Evolutionary conservation across 495 filamentous ascomycete species (phyloP), one percentile per base, ranked within the genome.

Genomic region (Daldinia decipiens): DNA sequence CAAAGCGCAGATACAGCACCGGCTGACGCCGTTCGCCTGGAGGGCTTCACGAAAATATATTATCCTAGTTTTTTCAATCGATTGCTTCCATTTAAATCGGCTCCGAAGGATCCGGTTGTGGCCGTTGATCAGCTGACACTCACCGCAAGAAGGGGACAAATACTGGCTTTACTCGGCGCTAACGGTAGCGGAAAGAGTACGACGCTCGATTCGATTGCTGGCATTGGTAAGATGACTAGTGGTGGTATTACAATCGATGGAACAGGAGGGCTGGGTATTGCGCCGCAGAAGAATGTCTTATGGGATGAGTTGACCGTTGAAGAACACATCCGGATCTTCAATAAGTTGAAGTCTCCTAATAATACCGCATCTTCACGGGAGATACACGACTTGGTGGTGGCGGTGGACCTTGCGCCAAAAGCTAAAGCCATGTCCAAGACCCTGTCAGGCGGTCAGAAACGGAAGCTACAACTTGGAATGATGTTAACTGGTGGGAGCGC

Each of bases 391-490:
- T 82, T 97, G 3, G 85, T 94, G 45, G 70, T 76, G 3, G 83
- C 85, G 2, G 89, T 94, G 65, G 93, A 94, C 73, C 85, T 97
- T 11, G 83, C 83, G 15, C 79, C 84, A 8, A 97, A 97, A 79
- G 74, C 85, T 24, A 86, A 87, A 45, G 88, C 92, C 0, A 79
- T 81, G 67, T 84, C 91, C 0, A 85, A 84, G 61, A 92, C 91
- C 1, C 82, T 97, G 5, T 95, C 92, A 2, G 93, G 93, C 5
- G 93, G 93, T 0, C 93, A 97, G 78, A 96, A 95, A 78, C 84
- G 93, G 24, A 96, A 96, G 77, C 81, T 95, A n/a, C 93, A 97
- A 74, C 85, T 97, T 9, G 90, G 90, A n/a, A 93, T 95, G 87
- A 96, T 95, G 92, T 87, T 97, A 59, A 93, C 92, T 26, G 93